Base-by-base conservation (phyloP, 495 filamentous ascomycete species). In the Durotheca rogersii region DNA sequence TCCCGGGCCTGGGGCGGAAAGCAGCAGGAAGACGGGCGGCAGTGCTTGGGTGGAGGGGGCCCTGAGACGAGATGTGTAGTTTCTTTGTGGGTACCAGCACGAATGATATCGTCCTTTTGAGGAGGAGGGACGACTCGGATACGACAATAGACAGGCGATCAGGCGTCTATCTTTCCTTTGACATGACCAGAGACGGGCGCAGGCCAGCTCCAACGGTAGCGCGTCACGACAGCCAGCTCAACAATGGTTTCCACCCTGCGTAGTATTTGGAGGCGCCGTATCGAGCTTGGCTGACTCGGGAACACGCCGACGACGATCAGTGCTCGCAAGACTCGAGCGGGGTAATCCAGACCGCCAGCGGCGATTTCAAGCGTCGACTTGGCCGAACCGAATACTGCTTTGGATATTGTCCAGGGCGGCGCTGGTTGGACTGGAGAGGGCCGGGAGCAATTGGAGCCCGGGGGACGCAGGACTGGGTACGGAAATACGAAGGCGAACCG, bases 121-220 rank as follows among this genome's bases (percentile, higher is more conserved):
- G 41, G 39, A 38, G 30, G 32, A 45, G n/a, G 5, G 16, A 33
- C 16, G 30, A 39, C 38, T 25, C 38, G 19, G 35, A 18, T 33
- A 25, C 25, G 30, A 44, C 47, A 27, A 57, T 47, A n/a, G 37
- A 47, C 53, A 57, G 46, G 41, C 23, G 50, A 53, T 48, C 43
- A 47, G 30, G 43, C 45, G 50, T 32, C 35, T 41, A 31, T 41
- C 17, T 37, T 38, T 19, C 12, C 41, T 52, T 47, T 52, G 44
- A 58, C 25, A 48, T 34, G 44, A 39, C 37, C 17, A 36, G 44
- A 45, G 42, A 31, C 42, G 31, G 29, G 34, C 44, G 23, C 17
- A 48, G 48, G 20, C 42, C 47, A 34, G 30, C 32, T 12, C 35
- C 40, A 41, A 47, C 42, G 9, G 23, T 27, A 27, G 23, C 9